These are phyloP conservation scores for Sabuloglossum arenarium DNA, from an alignment of 495 filamentous ascomycete genomes.

Conservation along the genomic window DNA sequence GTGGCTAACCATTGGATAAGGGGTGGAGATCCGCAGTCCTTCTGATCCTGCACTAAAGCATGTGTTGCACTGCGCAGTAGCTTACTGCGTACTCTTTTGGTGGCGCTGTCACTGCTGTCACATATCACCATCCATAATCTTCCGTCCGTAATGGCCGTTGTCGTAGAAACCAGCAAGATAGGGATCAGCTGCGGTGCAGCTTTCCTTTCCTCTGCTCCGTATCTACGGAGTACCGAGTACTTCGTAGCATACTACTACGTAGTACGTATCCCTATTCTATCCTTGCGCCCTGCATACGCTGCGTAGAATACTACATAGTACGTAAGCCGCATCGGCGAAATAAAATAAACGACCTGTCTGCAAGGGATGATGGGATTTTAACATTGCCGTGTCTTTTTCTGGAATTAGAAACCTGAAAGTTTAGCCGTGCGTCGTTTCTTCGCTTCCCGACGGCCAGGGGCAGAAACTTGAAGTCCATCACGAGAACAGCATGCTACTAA, in stretches of 20 bases:
- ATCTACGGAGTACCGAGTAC: no score
- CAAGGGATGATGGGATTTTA: background rate
- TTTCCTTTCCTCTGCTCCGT: no score
- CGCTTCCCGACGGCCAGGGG: background rate
- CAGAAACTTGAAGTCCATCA: background rate
- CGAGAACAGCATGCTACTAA: no score
- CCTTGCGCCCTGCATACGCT: no score
- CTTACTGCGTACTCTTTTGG: background rate
- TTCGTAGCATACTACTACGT: no score
- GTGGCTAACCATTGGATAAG: background rate
- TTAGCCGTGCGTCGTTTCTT: background rate
- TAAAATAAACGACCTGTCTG: no score
- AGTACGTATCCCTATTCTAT: no score
- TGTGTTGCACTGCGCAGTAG: no score
- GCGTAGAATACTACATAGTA: no score
- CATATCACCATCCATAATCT: background rate
- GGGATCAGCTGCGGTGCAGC: no score
- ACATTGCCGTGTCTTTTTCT: background rate
- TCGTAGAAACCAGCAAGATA: no score
- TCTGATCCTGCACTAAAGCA: background rate
- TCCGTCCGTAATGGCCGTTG: background rate
- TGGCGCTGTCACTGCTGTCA: background rate
- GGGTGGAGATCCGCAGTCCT: background rate
- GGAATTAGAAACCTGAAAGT: background rate
- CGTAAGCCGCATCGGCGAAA: no score